Conservation (phyloP, 1,284 basidiomycete genomes). For the Cerioporus squamosus region DNA sequence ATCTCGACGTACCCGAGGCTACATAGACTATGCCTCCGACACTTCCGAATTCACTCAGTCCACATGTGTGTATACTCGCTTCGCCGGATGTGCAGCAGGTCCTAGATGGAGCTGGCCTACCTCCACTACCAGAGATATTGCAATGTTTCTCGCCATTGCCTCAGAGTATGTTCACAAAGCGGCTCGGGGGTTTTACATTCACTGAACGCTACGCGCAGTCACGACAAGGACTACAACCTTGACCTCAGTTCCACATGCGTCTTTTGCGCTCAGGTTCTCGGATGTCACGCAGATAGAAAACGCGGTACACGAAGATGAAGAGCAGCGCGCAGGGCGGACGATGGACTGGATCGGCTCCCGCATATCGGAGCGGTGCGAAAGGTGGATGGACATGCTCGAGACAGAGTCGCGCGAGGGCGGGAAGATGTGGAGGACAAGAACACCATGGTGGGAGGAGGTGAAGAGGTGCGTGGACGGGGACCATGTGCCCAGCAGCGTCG, state of each 20-base stretch:
- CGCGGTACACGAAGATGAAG: constrained; percentile 75
- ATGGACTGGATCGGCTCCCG: constrained; percentile 83
- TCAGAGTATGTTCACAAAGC: constrained; percentile 56
- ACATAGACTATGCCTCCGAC: constrained; percentile 38
- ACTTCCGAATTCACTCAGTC: constrained; percentile 74
- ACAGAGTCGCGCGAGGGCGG: constrained; percentile 25
- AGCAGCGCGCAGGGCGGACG: constrained; percentile 71
- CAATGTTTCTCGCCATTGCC: constrained; percentile 85
- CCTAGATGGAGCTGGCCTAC: constrained; percentile 59
- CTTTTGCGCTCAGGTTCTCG: constrained; percentile 78
- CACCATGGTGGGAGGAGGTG: constrained; percentile 87
- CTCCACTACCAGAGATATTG: constrained; percentile 69
- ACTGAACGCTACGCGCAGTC: constrained; percentile 46
- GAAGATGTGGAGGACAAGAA: constrained; percentile 40
- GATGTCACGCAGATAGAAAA: constrained; percentile 69
- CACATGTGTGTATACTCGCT: constrained; percentile 74
- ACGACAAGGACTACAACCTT: constrained; percentile 76
- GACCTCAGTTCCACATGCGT: constrained; percentile 66
- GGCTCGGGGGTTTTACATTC: neutral
- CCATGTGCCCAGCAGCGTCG: constrained; percentile 64
- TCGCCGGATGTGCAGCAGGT: constrained; percentile 71
- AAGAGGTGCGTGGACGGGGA: constrained; percentile 76
- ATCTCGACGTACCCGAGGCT: neutral
- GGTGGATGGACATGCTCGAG: constrained; percentile 64
- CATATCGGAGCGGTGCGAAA: constrained; percentile 58